These are phyloP conservation scores for Rugonectria rugulosa DNA, from an alignment of 2,329 filamentous ascomycete genomes.

Conservation along the genomic window DNA sequence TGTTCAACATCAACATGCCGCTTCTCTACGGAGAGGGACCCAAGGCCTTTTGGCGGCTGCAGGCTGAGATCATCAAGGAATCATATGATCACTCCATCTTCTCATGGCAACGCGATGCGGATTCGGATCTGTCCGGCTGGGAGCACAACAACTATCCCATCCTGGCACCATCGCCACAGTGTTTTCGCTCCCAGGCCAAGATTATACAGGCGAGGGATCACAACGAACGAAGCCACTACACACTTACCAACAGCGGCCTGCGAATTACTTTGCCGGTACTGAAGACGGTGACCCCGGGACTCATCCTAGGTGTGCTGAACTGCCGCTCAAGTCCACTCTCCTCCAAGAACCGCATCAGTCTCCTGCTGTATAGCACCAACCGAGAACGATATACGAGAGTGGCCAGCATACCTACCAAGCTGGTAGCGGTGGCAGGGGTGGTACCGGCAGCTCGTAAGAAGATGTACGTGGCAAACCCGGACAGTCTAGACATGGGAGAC, in stretches of 20 bases:
- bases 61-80: constrained; percentile 36
- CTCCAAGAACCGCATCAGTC: constrained; percentile 7
- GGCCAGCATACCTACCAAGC: constrained; percentile 4
- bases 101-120: constrained; percentile 26
- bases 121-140: background rate
- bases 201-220: constrained; percentile 13
- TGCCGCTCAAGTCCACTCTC: constrained; percentile 8
- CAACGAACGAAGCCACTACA: constrained; percentile 14
- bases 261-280: constrained; percentile 13
- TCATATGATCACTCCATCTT: constrained; percentile 34
- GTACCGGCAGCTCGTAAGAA: constrained; percentile 11
- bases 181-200: constrained; percentile 7
- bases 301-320: constrained; percentile 13
- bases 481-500: constrained; percentile 13
- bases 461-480: constrained; percentile 17
- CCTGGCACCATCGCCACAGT: constrained; percentile 9
- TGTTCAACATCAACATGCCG: constrained; percentile 34
- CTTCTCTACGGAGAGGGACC: constrained; percentile 34
- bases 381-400: constrained; percentile 12
- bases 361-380: constrained; percentile 15
- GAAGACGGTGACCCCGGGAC: constrained; percentile 10
- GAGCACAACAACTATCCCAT: constrained; percentile 1
- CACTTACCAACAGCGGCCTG: constrained; percentile 17
- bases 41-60: constrained; percentile 33
- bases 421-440: constrained; percentile 4